phyloP scores from a whole-genome alignment of 352 stramenopile species.

The Phytopythium sindhum region DNA sequence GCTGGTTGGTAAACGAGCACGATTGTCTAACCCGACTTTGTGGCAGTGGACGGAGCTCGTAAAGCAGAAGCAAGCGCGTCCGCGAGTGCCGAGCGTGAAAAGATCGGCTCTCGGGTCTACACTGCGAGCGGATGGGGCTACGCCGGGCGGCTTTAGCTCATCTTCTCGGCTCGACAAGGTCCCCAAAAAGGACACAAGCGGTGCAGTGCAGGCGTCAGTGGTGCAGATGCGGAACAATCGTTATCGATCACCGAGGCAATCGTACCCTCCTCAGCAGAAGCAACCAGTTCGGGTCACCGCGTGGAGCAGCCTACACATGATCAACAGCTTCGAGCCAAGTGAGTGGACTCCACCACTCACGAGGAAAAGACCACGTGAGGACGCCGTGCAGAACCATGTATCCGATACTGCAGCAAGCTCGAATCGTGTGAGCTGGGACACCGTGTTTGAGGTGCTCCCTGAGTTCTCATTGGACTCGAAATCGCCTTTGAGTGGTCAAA shows the following conservation, averaged over 20 bases:
- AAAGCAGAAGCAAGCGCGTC: background rate
- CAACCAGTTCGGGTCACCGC: background rate
- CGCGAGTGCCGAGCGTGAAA: background rate
- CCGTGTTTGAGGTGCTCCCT: constrained; percentile 25
- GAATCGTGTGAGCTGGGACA: constrained; percentile 15
- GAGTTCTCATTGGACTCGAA: constrained; percentile 2
- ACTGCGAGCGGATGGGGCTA: background rate
- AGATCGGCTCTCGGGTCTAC: background rate
- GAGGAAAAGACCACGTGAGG: background rate
- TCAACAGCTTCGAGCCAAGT: background rate
- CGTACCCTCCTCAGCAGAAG: background rate
- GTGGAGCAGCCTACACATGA: background rate
- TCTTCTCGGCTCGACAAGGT: background rate
- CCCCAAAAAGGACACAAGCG: constrained; percentile 1
- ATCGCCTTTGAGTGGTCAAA: background rate
- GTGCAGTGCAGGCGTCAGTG: background rate
- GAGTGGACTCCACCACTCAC: too few species aligned
- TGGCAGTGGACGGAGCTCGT: background rate
- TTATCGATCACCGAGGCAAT: background rate
- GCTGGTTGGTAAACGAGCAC: background rate
- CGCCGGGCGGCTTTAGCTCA: background rate
- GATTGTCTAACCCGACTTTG: background rate
- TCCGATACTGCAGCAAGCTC: background rate
- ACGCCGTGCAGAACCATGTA: background rate
- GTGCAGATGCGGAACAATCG: background rate